These are phyloP conservation scores for Mycena maculata DNA, from an alignment of 768 basidiomycete genomes.

Conservation along the genomic window DNA sequence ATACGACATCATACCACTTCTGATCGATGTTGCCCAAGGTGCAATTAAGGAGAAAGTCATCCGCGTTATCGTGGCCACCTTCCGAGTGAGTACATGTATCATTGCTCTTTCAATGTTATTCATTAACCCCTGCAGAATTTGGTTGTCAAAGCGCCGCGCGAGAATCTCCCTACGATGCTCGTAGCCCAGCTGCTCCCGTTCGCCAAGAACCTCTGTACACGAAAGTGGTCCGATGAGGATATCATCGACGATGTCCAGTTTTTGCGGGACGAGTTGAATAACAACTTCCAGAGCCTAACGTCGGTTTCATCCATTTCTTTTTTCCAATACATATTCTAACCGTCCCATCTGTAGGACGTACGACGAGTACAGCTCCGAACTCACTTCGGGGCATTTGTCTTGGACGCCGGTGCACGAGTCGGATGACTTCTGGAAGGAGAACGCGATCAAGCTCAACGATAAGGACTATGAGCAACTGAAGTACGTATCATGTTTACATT, in stretches of 20 bases:
- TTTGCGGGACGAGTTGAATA: conserved; percentile 86
- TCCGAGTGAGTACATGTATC: conserved; percentile 67
- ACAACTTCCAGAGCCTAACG: conserved; percentile 91
- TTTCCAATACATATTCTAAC: background rate
- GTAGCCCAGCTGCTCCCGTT: conserved; percentile 89
- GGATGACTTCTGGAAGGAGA: conserved; percentile 98
- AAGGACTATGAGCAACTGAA: conserved; percentile 86
- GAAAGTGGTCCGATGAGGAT: conserved; percentile 97
- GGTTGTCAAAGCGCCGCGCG: conserved; percentile 85
- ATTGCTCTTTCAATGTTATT: conserved; percentile 18
- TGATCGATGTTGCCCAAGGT: conserved; percentile 85
- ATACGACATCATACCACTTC: conserved; percentile 88
- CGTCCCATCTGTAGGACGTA: conserved; percentile 72
- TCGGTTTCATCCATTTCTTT: conserved; percentile 56
- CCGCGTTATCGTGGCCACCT: conserved; percentile 91
- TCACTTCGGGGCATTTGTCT: conserved; percentile 88
- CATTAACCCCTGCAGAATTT: conserved; percentile 70
- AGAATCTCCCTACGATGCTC: conserved; percentile 94
- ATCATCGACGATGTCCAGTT: conserved; percentile 92
- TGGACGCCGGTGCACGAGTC: conserved; percentile 98
- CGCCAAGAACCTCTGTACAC: conserved; percentile 80
- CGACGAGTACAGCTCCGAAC: conserved; percentile 94
- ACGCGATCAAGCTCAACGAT: conserved; percentile 88
- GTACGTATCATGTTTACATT: conserved; percentile 52
- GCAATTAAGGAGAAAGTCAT: conserved; percentile 98